Percentiles rank a stretch among this genome's conserved stretches.
Evolutionary conservation across 495 filamentous ascomycete species (phyloP).

Genomic region (Aspergillus funiculosus): DNA sequence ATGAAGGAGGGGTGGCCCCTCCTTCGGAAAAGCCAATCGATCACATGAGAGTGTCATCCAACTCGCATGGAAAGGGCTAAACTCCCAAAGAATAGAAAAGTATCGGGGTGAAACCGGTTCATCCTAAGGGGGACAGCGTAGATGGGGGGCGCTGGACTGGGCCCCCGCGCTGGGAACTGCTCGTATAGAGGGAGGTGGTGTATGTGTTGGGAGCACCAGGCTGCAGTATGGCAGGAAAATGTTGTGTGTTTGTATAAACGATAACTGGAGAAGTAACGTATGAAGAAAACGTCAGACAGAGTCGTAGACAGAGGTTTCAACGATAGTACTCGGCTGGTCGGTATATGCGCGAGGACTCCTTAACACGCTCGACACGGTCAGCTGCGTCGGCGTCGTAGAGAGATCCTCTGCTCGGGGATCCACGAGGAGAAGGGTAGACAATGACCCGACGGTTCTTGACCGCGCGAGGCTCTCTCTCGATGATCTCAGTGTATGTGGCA

Average conservation of each 20-base stretch:
- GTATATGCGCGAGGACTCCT: slow-evolving; percentile 28
- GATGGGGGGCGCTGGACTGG: neutral
- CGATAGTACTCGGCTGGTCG: slow-evolving; percentile 29
- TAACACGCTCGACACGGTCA: slow-evolving; percentile 34
- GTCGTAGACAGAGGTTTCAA: slow-evolving; percentile 14
- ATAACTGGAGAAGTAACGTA: neutral
- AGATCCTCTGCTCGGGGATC: slow-evolving; percentile 39
- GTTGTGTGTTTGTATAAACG: neutral
- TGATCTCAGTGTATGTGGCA: slow-evolving; percentile 27
- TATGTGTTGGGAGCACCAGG: slow-evolving; percentile 2
- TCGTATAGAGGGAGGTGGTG: too few relatives aligned
- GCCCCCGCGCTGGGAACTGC: too few relatives aligned
- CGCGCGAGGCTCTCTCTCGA: slow-evolving; percentile 33
- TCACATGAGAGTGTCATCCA: slow-evolving; percentile 2
- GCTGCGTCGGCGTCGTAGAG: slow-evolving; percentile 36
- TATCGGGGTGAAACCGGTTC: slow-evolving; percentile 10
- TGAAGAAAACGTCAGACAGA: neutral
- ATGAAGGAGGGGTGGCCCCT: neutral
- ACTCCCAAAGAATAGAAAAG: slow-evolving; percentile 5
- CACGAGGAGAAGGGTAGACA: slow-evolving; percentile 35
- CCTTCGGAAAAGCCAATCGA: neutral
- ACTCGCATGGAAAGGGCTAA: slow-evolving; percentile 4
- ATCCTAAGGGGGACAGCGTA: neutral
- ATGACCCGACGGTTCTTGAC: slow-evolving; percentile 30
- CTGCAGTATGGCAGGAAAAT: slow-evolving; percentile 4